Evolutionary conservation across 2,329 filamentous ascomycete genomes (phyloP), one percentile per base, ranked within the genome.

Genomic region (Botryotinia calthae): DNA sequence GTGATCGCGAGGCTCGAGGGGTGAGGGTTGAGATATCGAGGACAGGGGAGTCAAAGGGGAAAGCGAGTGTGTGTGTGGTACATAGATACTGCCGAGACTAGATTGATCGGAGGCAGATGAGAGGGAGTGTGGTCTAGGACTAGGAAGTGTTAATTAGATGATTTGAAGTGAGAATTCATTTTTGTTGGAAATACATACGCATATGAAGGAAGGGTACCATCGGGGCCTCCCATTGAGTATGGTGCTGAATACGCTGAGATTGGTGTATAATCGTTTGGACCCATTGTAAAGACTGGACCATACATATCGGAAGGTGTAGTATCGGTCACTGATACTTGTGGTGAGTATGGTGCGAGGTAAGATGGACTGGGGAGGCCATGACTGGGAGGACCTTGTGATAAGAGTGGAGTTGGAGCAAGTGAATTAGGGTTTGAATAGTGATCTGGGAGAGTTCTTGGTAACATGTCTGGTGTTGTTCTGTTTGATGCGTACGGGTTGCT

Each of bases 1-100:
- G 76, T 89, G 82, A 65, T 83, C 83, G 40, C 42, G 68, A 25
- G 51, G 59, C 4, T 73, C 71, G 51, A 72, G 62, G 10, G 70
- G 70, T 51, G 70, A 48, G 10, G 63, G 44, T 20, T 68, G 70
- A 9, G 62, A 61, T 31, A 44, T 56, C n/a, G 63, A 28, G 56
- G 65, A 67, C n/a, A 67, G 63, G 4, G 54, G 63, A 16, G 70
- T 61, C 10, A 51, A 46, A 10, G 65, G 70, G 4, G 62, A 61
- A 31, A 59, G 62, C 9, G 70, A 37, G 42, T 67, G 70, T 65
- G 77, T 73, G 71, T 77, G 78, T 70, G 77, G 73, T 48, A 76
- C 75, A 73, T 79, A 81, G 46, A 74, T 71, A 31, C 46, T 66
- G 46, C 54, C 51, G 25, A 72, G 59, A 28, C 40, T 73, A 16